Evolutionary conservation across 345 rosid species (phyloP).

Genomic region (Mangifera indica): DNA sequence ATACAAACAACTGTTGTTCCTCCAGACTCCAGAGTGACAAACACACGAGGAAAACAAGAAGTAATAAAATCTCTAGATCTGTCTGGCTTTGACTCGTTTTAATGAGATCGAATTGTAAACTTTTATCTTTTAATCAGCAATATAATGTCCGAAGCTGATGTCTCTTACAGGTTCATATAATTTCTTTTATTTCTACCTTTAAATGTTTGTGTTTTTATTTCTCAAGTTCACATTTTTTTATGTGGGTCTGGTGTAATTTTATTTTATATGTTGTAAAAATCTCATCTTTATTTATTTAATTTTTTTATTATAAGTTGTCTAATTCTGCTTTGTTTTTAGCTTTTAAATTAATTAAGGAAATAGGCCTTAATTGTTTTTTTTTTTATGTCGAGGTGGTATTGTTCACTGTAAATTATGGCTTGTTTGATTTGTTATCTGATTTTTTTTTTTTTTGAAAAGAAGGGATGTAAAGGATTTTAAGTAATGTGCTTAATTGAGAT

Average conservation of each 20-base stretch:
- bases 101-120: constrained; percentile 21
- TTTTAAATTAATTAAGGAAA: neutral
- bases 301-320: too few species aligned
- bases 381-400: neutral
- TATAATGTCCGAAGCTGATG: constrained; percentile 51
- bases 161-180: constrained; percentile 46
- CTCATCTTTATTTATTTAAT: too few species aligned
- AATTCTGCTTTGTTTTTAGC: neutral
- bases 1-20: too few species aligned
- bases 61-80: constrained; percentile 3
- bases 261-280: neutral
- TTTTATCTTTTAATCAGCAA: constrained; percentile 22
- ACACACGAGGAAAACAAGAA: neutral
- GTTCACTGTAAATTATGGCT: neutral
- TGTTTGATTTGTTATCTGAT: neutral
- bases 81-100: neutral
- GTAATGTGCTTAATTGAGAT: too few species aligned
- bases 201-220: neutral
- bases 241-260: neutral
- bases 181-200: neutral
- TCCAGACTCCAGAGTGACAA: too few species aligned
- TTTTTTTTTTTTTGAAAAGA: neutral
- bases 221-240: neutral
- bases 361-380: too few species aligned
- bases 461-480: neutral